These are phyloP conservation scores for Taxillus chinensis DNA, from an alignment of 164 flowering plant species.

Conservation along the genomic window DNA sequence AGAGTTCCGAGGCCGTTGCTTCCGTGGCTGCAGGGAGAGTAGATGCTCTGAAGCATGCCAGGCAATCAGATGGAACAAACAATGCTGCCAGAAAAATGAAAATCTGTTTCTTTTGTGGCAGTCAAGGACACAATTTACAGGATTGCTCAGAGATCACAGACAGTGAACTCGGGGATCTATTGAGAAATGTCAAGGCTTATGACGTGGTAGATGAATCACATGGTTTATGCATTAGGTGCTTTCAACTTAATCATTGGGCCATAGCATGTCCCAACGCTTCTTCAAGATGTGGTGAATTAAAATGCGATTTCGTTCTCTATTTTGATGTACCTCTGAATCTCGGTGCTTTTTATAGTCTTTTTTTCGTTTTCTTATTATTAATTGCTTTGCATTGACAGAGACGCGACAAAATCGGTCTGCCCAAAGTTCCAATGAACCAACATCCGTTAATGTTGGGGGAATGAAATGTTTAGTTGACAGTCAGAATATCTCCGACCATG, in stretches of 20 bases:
- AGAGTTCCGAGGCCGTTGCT: constrained; percentile 49
- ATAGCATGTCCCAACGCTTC: constrained; percentile 42
- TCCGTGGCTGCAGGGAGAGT: constrained; percentile 64
- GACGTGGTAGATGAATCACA: constrained; percentile 23
- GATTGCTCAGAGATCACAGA: constrained; percentile 46
- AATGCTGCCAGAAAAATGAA: constrained; percentile 5
- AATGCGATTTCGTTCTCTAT: not conserved
- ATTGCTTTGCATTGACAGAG: constrained; percentile 20
- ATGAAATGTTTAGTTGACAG: constrained; percentile 47
- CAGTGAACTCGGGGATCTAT: constrained; percentile 42
- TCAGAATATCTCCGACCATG: constrained; percentile 70
- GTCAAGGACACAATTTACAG: constrained; percentile 42
- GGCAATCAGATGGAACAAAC: constrained; percentile 21
- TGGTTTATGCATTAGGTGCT: constrained; percentile 60
- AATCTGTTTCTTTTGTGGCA: constrained; percentile 68
- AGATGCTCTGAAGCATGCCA: constrained; percentile 57
- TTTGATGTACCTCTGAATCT: not conserved
- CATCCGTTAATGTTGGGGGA: constrained; percentile 50
- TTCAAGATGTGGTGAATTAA: constrained; percentile 10
- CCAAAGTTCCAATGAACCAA: constrained; percentile 17
- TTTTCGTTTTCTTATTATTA: not conserved
- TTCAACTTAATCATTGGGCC: constrained; percentile 71
- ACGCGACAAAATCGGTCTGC: constrained; percentile 16
- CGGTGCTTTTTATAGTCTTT: not conserved
- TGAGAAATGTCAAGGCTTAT: constrained; percentile 23